A percentile compares a stretch with the other conserved stretches of the same genome.
phyloP scores from a whole-genome alignment of 495 filamentous ascomycete species.

The Stereocaulon alpinum region DNA sequence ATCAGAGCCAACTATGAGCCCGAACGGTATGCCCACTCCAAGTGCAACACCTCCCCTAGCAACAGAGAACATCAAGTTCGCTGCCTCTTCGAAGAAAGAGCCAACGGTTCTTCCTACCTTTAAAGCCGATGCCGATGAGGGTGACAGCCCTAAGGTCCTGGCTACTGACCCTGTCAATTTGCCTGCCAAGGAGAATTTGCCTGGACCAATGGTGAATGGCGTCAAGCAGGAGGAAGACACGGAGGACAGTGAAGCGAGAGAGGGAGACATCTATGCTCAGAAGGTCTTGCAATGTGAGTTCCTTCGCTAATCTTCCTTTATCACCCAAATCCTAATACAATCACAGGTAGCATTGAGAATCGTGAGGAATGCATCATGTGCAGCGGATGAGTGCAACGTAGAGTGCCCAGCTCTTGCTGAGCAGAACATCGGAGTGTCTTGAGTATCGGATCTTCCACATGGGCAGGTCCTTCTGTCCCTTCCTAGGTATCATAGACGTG shows the following conservation, averaged over 20 bases:
- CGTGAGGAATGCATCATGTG: conserved; percentile 85
- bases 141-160: conserved; percentile 64
- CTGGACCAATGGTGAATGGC: conserved; percentile 38
- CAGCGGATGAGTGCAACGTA: conserved; percentile 27
- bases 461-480: neutral
- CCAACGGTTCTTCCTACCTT: conserved; percentile 42
- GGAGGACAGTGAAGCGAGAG: conserved; percentile 55
- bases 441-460: neutral
- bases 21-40: conserved; percentile 54
- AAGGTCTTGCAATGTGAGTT: conserved; percentile 68
- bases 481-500: neutral
- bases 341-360: conserved; percentile 67
- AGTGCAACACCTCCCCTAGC: conserved; percentile 35
- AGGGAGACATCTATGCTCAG: conserved; percentile 88
- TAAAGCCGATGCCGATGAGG: conserved; percentile 59
- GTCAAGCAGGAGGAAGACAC: conserved; percentile 56
- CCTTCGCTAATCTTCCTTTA: neutral
- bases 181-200: conserved; percentile 47
- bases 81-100: conserved; percentile 31
- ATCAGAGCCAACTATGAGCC: conserved; percentile 31
- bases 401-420: too few species aligned
- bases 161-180: conserved; percentile 53
- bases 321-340: neutral
- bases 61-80: conserved; percentile 35
- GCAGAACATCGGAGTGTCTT: neutral